phyloP scores from a whole-genome alignment of 1,284 basidiomycete genomes.

The Hortiboletus rubellus region DNA sequence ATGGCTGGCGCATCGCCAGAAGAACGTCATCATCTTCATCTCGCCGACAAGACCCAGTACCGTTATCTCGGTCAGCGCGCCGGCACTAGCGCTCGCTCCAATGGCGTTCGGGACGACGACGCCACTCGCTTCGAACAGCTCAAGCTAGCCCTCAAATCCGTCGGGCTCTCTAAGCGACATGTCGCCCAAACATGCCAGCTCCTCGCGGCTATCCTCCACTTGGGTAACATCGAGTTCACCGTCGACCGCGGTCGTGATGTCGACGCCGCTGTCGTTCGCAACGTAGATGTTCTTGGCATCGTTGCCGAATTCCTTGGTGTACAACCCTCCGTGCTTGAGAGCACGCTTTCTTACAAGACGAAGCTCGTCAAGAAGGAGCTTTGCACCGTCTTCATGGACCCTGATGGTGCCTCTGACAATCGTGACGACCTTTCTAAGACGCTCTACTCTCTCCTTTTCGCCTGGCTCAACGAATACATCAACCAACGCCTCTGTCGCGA shows the following conservation, averaged over 20 bases:
- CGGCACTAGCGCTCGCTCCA: constrained; percentile 35
- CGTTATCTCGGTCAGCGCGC: constrained; percentile 65
- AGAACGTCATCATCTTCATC: constrained; percentile 84
- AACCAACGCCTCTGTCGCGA: constrained; percentile 93
- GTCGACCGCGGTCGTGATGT: constrained; percentile 80
- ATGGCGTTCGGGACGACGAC: constrained; percentile 66
- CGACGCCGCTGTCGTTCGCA: constrained; percentile 86
- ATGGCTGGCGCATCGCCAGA: constrained; percentile 87
- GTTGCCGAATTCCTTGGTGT: constrained; percentile 94
- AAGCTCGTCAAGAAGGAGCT: constrained; percentile 92
- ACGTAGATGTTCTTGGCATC: constrained; percentile 74
- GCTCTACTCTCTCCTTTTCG: constrained; percentile 92
- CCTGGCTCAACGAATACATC: constrained; percentile 96
- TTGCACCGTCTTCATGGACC: constrained; percentile 94
- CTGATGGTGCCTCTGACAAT: constrained; percentile 90
- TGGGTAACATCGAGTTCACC: constrained; percentile 95
- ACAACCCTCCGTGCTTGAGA: constrained; percentile 71
- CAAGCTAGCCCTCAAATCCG: constrained; percentile 89
- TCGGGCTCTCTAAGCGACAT: constrained; percentile 90
- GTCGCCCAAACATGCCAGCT: constrained; percentile 96
- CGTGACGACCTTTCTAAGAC: constrained; percentile 92
- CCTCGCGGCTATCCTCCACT: constrained; percentile 91
- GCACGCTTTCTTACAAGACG: constrained; percentile 89
- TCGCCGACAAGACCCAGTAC: constrained; percentile 77
- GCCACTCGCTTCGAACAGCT: constrained; percentile 86